Evolutionary conservation across 148 eudicot genomes (phyloP).

Genomic region (Bassia scoparia): DNA sequence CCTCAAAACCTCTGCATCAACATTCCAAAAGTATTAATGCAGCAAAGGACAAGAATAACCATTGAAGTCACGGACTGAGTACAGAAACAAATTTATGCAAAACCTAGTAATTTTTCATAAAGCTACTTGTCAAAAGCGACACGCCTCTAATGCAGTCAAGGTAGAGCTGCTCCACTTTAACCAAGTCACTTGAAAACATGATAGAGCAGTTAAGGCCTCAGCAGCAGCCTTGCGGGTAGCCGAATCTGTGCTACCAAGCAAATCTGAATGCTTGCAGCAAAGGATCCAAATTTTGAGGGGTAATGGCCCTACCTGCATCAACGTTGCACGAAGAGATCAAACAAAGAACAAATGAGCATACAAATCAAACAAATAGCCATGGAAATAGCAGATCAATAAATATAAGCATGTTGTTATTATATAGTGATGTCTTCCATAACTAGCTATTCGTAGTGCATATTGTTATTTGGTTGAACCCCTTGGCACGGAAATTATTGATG

Average conservation of each 20-base stretch:
- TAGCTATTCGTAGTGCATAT: too few species aligned
- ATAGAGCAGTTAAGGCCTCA: constrained; percentile 67
- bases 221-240: constrained; percentile 98
- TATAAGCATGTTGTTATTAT: too few species aligned
- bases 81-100: background rate
- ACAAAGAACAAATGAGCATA: background rate
- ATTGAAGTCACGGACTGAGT: background rate
- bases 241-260: constrained; percentile 89
- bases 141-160: constrained; percentile 66
- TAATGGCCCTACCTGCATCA: constrained; percentile 71
- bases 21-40: background rate
- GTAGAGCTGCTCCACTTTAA: constrained; percentile 60
- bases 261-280: constrained; percentile 82
- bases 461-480: too few species aligned
- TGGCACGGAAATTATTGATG: too few species aligned
- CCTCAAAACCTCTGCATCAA: background rate
- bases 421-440: too few species aligned
- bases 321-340: constrained; percentile 12
- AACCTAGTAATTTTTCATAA: background rate
- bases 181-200: constrained; percentile 70
- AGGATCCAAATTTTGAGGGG: constrained; percentile 70
- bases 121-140: constrained; percentile 85
- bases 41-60: background rate
- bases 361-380: background rate
- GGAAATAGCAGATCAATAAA: background rate